Base-by-base conservation (phyloP, 2,329 filamentous ascomycete species). In the Alternaria incomplexa region DNA sequence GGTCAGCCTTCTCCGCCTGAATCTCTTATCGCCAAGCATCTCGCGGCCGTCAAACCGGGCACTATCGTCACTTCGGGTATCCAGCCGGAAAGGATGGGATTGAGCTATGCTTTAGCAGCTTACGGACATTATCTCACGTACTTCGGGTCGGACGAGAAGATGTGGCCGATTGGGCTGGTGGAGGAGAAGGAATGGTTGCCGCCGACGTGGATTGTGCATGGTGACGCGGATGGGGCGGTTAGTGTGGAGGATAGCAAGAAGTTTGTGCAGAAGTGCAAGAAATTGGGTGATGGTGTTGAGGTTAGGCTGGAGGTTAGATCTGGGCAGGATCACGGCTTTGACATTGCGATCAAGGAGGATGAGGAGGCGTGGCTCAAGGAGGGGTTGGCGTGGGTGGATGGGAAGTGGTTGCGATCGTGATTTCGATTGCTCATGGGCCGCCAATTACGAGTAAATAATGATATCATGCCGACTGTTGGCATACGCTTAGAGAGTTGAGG, bases 301-400 rank as follows among this genome's bases (percentile, higher is more conserved):
- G 62, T 76, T 2, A 73, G 55, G 54, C 57, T 78, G 4, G 62
- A 65, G 48, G 56, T 69, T 13, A 22, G 63, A 46, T 22, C 69
- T 12, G 67, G 69, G 0, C 53, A 64, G 48, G 73, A 78, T 40
- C 78, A 79, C 66, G 78, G 77, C 8, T 79, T 79, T 50, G 77
- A 78, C 60, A 61, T 56, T 23, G 62, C 62, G 17, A n/a, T 56
- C 5, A 70, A 67, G 23, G 72, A 77, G 43, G 69, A 72, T 25
- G 72, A 77, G 48, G 62, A 70, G 44, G 55, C 53, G 46, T 79
- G 77, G 77, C 62, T 79, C 28, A 73, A 60, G 30, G 71, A 77
- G 13, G 70, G 69, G 7, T 45, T 78, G 48, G 28, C 43, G 52
- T 75, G 71, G 72, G 65, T 77, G 13, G 72, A 76, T 62, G 59